phyloP scores from a whole-genome alignment of 2,329 filamentous ascomycete species.

The Fonsecaea erecta region DNA sequence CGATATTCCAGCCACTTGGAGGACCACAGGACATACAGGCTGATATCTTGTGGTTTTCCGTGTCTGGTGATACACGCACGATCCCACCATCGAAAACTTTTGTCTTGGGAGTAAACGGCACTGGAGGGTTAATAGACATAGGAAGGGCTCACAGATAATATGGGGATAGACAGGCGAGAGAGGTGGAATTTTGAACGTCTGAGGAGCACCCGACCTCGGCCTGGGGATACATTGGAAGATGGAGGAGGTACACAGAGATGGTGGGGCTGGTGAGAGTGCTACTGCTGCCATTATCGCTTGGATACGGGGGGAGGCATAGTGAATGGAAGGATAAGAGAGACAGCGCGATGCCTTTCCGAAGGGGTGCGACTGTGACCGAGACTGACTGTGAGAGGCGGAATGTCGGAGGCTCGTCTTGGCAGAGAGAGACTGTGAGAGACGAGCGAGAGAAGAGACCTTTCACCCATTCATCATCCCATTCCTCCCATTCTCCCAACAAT shows the following conservation, averaged over 20 bases:
- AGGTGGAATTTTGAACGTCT: background rate
- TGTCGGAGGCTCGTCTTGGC: slow-evolving; percentile 16
- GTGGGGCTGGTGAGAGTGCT: background rate
- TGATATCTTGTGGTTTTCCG: background rate
- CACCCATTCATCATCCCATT: slow-evolving; percentile 11
- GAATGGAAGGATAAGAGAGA: background rate
- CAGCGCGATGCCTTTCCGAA: too few relatives aligned
- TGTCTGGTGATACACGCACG: background rate
- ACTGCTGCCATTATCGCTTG: background rate
- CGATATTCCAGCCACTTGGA: background rate
- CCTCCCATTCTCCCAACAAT: slow-evolving; percentile 6
- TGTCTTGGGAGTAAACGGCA: background rate
- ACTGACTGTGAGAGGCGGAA: slow-evolving; percentile 1
- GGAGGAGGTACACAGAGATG: background rate
- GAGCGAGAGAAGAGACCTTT: slow-evolving; percentile 11
- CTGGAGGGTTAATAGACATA: slow-evolving; percentile 14
- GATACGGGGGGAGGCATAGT: background rate
- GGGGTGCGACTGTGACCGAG: too few relatives aligned
- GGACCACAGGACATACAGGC: background rate
- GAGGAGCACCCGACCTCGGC: background rate
- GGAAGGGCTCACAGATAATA: background rate
- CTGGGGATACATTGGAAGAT: background rate
- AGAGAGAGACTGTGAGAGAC: background rate
- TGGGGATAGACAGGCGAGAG: slow-evolving; percentile 9
- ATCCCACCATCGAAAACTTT: background rate